Conservation (phyloP, 805 yeast genomes). For the Spathaspora sp. region DNA sequence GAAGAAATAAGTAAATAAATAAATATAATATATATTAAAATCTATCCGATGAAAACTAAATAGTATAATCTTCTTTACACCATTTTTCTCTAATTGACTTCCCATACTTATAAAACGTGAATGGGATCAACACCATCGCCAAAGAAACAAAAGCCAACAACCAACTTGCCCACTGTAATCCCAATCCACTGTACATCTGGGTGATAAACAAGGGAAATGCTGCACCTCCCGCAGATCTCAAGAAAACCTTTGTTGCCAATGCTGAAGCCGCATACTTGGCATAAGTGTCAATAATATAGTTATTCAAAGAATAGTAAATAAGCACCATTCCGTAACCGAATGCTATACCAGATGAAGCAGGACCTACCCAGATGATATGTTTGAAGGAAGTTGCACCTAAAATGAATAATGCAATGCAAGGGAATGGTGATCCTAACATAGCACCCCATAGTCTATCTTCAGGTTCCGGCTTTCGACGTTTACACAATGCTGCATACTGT, state of each 20-base stretch:
- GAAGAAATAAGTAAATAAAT: neutral
- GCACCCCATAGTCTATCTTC: conserved; percentile 81
- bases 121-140: conserved; percentile 74
- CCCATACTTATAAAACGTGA: conserved; percentile 68
- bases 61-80: conserved; percentile 60
- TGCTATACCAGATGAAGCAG: conserved; percentile 56
- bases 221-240: conserved; percentile 82
- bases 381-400: conserved; percentile 76
- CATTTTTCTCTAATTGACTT: conserved; percentile 55
- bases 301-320: conserved; percentile 58
- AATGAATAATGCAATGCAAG: conserved; percentile 75
- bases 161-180: conserved; percentile 80
- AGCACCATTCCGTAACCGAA: conserved; percentile 62
- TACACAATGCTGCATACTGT: conserved; percentile 48
- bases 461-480: conserved; percentile 61
- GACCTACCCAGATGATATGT: conserved; percentile 64
- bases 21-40: neutral
- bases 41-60: neutral
- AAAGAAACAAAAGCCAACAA: conserved; percentile 71
- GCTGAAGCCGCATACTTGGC: conserved; percentile 79
- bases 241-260: conserved; percentile 74
- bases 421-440: conserved; percentile 79
- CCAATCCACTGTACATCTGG: conserved; percentile 73
- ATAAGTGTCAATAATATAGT: conserved; percentile 88
- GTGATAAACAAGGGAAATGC: conserved; percentile 80